A percentile compares a stretch with the other conserved stretches of the same genome.
phyloP scores from a whole-genome alignment of 805 yeast species.

The Barnettozyma pratensis region DNA sequence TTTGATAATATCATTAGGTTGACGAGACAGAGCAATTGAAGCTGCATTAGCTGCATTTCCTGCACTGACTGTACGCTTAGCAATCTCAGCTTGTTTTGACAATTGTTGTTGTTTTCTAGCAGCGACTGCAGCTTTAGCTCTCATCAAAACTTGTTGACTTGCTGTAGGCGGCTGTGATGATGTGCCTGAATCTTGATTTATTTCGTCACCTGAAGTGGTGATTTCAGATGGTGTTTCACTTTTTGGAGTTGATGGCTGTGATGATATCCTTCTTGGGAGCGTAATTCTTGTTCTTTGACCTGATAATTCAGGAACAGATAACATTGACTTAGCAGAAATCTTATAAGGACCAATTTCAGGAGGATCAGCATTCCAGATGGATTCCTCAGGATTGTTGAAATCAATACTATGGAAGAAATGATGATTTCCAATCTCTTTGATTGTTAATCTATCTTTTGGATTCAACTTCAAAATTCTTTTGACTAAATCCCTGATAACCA shows the following conservation, averaged over 20 bases:
- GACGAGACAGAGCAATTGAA: slow-evolving; percentile 23
- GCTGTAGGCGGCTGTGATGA: slow-evolving; percentile 21
- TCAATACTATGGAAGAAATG: slow-evolving; percentile 53
- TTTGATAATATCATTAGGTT: slow-evolving; percentile 24
- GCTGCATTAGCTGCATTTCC: slow-evolving; percentile 26
- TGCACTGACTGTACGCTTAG: slow-evolving; percentile 11
- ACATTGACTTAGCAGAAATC: slow-evolving; percentile 73
- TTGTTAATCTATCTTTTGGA: slow-evolving; percentile 58
- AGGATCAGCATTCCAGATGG: slow-evolving; percentile 53
- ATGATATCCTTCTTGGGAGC: slow-evolving; percentile 19
- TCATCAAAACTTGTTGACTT: slow-evolving; percentile 22
- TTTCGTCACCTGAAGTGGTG: background rate
- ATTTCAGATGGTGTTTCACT: slow-evolving; percentile 2
- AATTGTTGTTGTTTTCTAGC: slow-evolving; percentile 20
- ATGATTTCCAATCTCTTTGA: slow-evolving; percentile 55
- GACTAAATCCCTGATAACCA: slow-evolving; percentile 64
- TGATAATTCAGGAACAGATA: slow-evolving; percentile 56
- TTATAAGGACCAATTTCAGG: slow-evolving; percentile 72
- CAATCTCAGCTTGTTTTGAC: slow-evolving; percentile 3
- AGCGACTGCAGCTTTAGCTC: slow-evolving; percentile 25
- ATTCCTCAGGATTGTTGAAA: slow-evolving; percentile 42
- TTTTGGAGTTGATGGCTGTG: slow-evolving; percentile 21
- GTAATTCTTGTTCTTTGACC: slow-evolving; percentile 22
- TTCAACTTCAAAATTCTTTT: slow-evolving; percentile 60
- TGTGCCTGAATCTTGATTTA: slow-evolving; percentile 14